Evolutionary conservation across 2,329 filamentous ascomycete genomes (phyloP), one percentile per base, ranked within the genome.

Genomic region (Cercospora canescens): DNA sequence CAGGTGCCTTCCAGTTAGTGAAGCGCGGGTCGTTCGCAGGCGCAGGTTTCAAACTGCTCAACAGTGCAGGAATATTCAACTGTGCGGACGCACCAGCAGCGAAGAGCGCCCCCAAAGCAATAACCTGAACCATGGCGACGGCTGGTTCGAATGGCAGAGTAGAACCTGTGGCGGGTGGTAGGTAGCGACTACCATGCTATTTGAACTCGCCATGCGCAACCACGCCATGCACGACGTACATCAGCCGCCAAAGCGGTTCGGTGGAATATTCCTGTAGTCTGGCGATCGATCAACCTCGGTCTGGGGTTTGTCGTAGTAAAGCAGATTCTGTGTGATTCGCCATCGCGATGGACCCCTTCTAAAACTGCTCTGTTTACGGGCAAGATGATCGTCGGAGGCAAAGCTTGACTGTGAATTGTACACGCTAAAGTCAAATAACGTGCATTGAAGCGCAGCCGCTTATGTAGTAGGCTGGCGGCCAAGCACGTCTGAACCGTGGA

Each of bases 1-100:
- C 72, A n/a, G 74, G 73, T 26, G 69, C 63, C n/a, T 54, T 39
- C 60, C 67, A 75, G 24, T 71, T 70, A 11, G 72, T 73, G 65
- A 73, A 75, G 6, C 73, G 68, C 9, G 71, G 65, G 55, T 75
- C 73, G 37, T 62, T 62, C 3, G 63, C 70, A 3, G 72, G 62
- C 9, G 73, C 72, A 63, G 73, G 73, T 32, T 61, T 69, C 45
- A 74, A 63, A 50, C 72, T 66, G 12, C 56, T 45, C 3, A 75
- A 70, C 24, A 75, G 67, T 24, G 48, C 58, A 12, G 57, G 45
- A 60, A 71, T 67, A 45, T 69, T 21, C 52, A 66, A 45, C 39
- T 65, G 60, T 57, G 61, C 68, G 26, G 45, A 60, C 1, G 60
- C 61, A n/a, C 35, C 55, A 41, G 62, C 61, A 18, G 56, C 45